Percentiles rank a stretch among this genome's conserved stretches.
Conservation (phyloP, 306 rosid species). For the Quercus gilva region DNA sequence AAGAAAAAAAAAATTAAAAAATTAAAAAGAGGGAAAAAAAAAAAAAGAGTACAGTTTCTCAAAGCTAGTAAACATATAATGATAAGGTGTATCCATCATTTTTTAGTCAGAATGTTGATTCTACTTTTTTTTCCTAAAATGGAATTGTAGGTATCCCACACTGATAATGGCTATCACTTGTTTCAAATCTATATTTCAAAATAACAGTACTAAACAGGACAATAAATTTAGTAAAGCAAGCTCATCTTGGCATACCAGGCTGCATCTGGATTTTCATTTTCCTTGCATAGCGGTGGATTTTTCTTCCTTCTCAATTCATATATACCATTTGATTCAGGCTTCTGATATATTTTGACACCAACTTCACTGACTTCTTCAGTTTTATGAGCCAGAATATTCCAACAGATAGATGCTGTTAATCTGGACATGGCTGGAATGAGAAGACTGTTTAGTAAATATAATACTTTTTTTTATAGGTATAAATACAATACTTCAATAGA, state of each 20-base stretch:
- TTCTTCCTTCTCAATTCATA: constrained; percentile 80
- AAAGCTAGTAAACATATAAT: constrained; percentile 1
- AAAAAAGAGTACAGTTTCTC: background rate
- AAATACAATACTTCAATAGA: background rate
- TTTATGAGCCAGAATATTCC: constrained; percentile 96
- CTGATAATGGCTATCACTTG: background rate
- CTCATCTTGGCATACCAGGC: constrained; percentile 61
- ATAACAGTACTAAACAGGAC: constrained; percentile 2
- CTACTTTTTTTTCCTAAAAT: background rate
- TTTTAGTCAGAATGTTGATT: background rate
- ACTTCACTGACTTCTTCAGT: constrained; percentile 81
- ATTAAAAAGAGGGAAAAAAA: background rate
- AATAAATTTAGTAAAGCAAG: constrained; percentile 23
- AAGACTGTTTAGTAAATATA: constrained; percentile 18
- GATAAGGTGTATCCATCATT: background rate
- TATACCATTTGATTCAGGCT: constrained; percentile 82
- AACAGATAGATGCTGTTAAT: constrained; percentile 74
- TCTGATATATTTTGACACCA: constrained; percentile 89
- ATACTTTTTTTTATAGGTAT: background rate
- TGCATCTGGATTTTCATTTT: constrained; percentile 88
- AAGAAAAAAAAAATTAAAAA: background rate
- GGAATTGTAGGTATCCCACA: constrained; percentile 6
- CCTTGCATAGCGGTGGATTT: constrained; percentile 82
- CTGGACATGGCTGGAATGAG: constrained; percentile 66
- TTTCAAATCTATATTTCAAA: background rate